These are phyloP conservation scores for Neonectria faginata DNA, from an alignment of 2,329 filamentous ascomycete genomes.

Conservation along the genomic window DNA sequence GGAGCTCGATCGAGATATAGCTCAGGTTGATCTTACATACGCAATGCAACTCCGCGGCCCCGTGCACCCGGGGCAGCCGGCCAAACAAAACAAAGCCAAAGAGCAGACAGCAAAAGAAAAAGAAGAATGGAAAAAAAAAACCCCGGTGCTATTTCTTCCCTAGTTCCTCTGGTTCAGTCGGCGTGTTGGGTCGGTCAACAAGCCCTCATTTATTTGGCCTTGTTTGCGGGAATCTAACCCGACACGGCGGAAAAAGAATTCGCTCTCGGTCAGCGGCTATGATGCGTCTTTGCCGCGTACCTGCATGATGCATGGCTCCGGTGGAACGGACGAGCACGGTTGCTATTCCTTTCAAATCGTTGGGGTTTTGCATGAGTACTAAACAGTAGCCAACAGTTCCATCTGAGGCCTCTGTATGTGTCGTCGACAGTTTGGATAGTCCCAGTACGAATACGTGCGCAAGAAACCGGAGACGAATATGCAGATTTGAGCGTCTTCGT, in stretches of 20 bases:
- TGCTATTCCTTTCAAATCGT: not conserved
- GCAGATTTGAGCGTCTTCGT: not conserved
- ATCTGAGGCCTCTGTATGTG: not conserved
- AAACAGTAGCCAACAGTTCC: not conserved
- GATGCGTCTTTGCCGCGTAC: slow-evolving; percentile 14
- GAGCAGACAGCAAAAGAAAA: not conserved
- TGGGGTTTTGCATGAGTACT: not conserved
- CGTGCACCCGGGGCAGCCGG: slow-evolving; percentile 6
- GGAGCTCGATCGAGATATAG: slow-evolving; percentile 14
- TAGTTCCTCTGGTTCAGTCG: not conserved
- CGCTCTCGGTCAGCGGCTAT: not conserved
- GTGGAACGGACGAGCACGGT: not conserved
- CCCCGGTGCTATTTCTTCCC: not conserved
- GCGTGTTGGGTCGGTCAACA: not conserved
- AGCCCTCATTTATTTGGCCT: slow-evolving; percentile 14
- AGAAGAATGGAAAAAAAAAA: not conserved
- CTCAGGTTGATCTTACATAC: slow-evolving; percentile 11
- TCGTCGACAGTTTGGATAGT: too few relatives aligned
- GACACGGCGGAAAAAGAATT: not conserved
- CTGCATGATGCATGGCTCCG: slow-evolving; percentile 4
- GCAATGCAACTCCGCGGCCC: slow-evolving; percentile 6
- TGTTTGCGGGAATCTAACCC: slow-evolving; percentile 7
- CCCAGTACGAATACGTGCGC: not conserved
- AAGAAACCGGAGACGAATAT: not conserved
- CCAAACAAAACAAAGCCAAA: not conserved